A percentile compares a stretch with the other conserved stretches of the same genome.
phyloP scores from a whole-genome alignment of 176 grass and related monocot genomes.

The Hordeum vulgare region MorexV3_pseudomolecules_assembly NC_058523.1:132753583-132754082 shows the following conservation, averaged over 20 bases:
- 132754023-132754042: background rate
- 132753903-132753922: background rate
- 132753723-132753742: background rate
- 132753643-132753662: background rate
- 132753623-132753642: no score
- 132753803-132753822: background rate
- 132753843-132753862: background rate
- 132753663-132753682: background rate
- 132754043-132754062: slow-evolving; percentile 17
- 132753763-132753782: background rate
- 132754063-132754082: background rate
- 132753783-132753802: background rate
- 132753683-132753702: background rate
- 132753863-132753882: background rate
- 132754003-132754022: background rate
- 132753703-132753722: background rate
- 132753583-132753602: no score
- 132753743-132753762: background rate
- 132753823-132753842: background rate
- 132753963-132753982: background rate
- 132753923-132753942: background rate
- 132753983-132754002: background rate
- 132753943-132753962: slow-evolving; percentile 12
- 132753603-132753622: no score
- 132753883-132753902: background rate